Conservation (phyloP, 2,329 filamentous ascomycete species). For the Cladosporium sp. region DNA sequence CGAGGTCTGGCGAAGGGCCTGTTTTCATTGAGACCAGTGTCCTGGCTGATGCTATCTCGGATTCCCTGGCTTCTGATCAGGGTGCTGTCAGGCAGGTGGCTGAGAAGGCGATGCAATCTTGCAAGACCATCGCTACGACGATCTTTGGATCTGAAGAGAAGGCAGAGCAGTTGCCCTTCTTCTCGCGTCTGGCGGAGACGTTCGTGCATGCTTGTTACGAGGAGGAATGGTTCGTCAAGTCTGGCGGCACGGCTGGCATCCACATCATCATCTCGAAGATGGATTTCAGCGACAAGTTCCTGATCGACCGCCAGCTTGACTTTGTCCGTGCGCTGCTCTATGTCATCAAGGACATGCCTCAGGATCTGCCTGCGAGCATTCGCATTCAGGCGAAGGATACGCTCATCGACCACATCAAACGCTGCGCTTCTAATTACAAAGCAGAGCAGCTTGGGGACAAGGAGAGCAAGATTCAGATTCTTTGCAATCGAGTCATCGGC, state of each 20-base stretch:
- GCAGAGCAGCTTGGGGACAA: conserved; percentile 71
- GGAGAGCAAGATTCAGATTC: conserved; percentile 61
- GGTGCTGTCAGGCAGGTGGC: conserved; percentile 74
- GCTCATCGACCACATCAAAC: conserved; percentile 65
- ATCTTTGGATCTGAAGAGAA: conserved; percentile 72
- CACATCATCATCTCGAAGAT: conserved; percentile 79
- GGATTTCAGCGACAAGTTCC: conserved; percentile 76
- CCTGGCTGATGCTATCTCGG: conserved; percentile 81
- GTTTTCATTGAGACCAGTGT: conserved; percentile 81
- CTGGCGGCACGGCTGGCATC: conserved; percentile 85
- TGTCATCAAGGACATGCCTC: conserved; percentile 96
- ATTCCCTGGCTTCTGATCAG: conserved; percentile 82
- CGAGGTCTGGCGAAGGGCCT: conserved; percentile 77
- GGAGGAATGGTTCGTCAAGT: conserved; percentile 98
- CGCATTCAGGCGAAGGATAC: conserved; percentile 76
- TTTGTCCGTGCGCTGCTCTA: conserved; percentile 90
- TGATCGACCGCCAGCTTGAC: conserved; percentile 74
- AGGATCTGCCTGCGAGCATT: conserved; percentile 86
- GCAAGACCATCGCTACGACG: conserved; percentile 67
- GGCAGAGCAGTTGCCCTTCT: conserved; percentile 74
- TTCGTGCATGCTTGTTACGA: conserved; percentile 95
- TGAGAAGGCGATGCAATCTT: conserved; percentile 67
- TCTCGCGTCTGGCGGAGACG: conserved; percentile 70
- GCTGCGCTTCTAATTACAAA: conserved; percentile 70
- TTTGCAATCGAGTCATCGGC: conserved; percentile 78